Evolutionary conservation across 202 grass and related monocot species (phyloP), one percentile per base, ranked within the genome.

Genomic region (Sporobolus alterniflorus): DNA sequence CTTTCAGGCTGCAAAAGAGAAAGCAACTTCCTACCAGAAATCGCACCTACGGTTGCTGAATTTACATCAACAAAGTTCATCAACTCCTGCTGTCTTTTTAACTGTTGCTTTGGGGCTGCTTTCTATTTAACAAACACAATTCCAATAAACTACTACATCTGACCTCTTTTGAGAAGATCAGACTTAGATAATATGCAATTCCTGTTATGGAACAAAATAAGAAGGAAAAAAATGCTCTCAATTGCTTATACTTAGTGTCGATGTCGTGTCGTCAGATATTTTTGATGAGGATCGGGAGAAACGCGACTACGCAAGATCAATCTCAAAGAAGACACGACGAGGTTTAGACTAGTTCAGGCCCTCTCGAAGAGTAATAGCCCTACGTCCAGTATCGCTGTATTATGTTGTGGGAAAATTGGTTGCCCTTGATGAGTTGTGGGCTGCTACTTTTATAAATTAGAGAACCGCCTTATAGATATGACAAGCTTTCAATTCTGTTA

Each of bases 181-280:
- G 30, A 76, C 82, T 84, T 9, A 75, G 43, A 87, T 32, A 74
- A 74, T 82, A 79, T 83, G 54, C 46, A 75, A 87, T 52, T 97
- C 94, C 94, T 97, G 85, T 39, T 63, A 84, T n/a, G 85, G 51
- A 77, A 77, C 55, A 84, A 36, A 20, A 80, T 39, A 76, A 47
- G 57, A 69, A 2, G 69, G 54, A 47, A 24, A n/a, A 55, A 64
- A 56, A 62, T 36, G 9, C 34, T 36, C 59, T 30, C 2, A 65
- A 54, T 46, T 51, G 32, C 44, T 83, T 68, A 47, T 74, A 40
- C 44, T 88, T 34, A 47, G 55, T n/a, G n/a, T n/a, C n/a, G n/a
- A n/a, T n/a, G n/a, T n/a, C n/a, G n/a, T n/a, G n/a, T n/a, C n/a
- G n/a, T n/a, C n/a, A n/a, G n/a, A n/a, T n/a, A n/a, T n/a, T n/a